A percentile compares a stretch with the other conserved stretches of the same genome.
phyloP scores from a whole-genome alignment of 345 rosid species.

The Stellera chamaejasme region DNA sequence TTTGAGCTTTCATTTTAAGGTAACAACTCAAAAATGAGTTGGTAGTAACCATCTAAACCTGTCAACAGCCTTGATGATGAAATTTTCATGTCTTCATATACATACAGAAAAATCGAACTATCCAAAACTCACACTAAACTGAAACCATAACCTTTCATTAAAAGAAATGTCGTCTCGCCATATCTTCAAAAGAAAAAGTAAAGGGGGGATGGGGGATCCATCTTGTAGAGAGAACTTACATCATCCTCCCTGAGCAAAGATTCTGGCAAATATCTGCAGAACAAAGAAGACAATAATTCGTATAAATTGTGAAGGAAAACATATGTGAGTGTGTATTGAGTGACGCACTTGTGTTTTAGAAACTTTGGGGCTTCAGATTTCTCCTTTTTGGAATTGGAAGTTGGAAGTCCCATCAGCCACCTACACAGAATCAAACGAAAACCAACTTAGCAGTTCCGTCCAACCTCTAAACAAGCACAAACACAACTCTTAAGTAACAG shows the following conservation, averaged over 20 bases:
- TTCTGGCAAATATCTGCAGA: slow-evolving; percentile 53
- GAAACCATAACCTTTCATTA: background rate
- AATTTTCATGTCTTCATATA: background rate
- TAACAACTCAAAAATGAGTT: too few species aligned
- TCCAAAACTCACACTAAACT: too few species aligned
- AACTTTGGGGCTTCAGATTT: slow-evolving; percentile 28
- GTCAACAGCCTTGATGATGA: background rate
- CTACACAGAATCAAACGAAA: slow-evolving; percentile 25
- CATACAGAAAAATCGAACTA: too few species aligned
- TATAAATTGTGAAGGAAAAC: slow-evolving; percentile 4
- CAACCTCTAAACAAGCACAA: background rate
- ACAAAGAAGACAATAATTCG: slow-evolving; percentile 7
- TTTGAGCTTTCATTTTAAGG: too few species aligned
- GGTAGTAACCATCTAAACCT: background rate
- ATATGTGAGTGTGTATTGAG: background rate
- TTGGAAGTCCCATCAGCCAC: slow-evolving; percentile 62
- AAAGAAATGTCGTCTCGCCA: background rate
- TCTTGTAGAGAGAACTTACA: slow-evolving; percentile 35
- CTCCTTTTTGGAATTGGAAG: slow-evolving; percentile 26
- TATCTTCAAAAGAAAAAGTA: background rate
- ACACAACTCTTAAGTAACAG: background rate
- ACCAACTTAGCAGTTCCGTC: background rate
- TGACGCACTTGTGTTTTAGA: slow-evolving; percentile 30
- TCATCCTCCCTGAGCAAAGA: slow-evolving; percentile 77
- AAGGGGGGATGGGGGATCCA: background rate